Percentiles rank a stretch among this genome's conserved stretches.
phyloP scores from a whole-genome alignment of 2,329 filamentous ascomycete genomes.

The Fusarium anguioides region DNA sequence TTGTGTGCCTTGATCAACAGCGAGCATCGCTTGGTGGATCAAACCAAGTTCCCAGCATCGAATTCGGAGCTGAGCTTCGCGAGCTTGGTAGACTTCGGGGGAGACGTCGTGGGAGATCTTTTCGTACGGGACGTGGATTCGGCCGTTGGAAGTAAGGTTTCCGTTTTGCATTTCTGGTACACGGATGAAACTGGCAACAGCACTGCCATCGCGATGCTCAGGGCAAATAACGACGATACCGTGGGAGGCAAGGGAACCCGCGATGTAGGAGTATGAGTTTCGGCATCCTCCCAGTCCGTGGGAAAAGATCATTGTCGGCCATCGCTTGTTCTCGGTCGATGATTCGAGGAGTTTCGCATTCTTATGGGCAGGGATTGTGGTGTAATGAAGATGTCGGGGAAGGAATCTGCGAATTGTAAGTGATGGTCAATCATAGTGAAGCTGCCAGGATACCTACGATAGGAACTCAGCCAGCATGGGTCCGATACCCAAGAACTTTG shows the following conservation, averaged over 20 bases:
- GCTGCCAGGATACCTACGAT: slow-evolving; percentile 59
- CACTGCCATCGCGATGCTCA: slow-evolving; percentile 85
- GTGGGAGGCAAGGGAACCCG: slow-evolving; percentile 81
- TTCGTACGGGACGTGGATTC: slow-evolving; percentile 59
- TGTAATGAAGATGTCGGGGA: slow-evolving; percentile 77
- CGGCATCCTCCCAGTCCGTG: slow-evolving; percentile 84
- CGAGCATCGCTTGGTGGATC: slow-evolving; percentile 73
- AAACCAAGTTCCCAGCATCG: slow-evolving; percentile 83
- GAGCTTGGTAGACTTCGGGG: slow-evolving; percentile 71
- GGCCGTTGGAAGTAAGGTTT: slow-evolving; percentile 40
- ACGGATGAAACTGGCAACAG: slow-evolving; percentile 78
- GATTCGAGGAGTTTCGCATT: slow-evolving; percentile 73
- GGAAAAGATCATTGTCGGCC: slow-evolving; percentile 87
- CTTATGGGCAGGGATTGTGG: slow-evolving; percentile 76
- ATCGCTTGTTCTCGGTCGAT: slow-evolving; percentile 63
- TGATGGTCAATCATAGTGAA: neutral
- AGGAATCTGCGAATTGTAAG: slow-evolving; percentile 63
- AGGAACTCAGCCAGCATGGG: slow-evolving; percentile 67
- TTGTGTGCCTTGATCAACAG: slow-evolving; percentile 68
- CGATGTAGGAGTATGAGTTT: slow-evolving; percentile 87
- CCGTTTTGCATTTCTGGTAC: slow-evolving; percentile 62
- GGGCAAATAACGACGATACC: slow-evolving; percentile 84
- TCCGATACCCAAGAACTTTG: slow-evolving; percentile 77
- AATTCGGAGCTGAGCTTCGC: slow-evolving; percentile 79
- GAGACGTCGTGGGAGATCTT: slow-evolving; percentile 71